These are phyloP conservation scores for Phialemonium atrogriseum DNA, from an alignment of 2,329 filamentous ascomycete genomes.

Conservation along the genomic window DNA sequence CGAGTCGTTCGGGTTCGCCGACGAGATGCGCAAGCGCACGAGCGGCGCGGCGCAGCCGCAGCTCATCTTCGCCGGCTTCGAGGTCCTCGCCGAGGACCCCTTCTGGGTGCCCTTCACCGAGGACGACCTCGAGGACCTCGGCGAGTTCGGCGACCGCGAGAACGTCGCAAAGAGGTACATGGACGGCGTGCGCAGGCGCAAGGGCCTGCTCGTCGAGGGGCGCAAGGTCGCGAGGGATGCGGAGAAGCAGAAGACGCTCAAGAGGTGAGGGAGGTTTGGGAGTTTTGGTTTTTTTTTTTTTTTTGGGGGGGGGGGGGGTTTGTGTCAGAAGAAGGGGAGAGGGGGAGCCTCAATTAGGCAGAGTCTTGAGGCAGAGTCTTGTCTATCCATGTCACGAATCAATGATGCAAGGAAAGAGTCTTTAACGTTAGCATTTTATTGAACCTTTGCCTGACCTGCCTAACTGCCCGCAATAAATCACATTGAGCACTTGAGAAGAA, in stretches of 20 bases:
- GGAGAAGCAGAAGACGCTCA: slow-evolving; percentile 77
- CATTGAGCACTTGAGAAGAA: no score
- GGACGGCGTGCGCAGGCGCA: slow-evolving; percentile 76
- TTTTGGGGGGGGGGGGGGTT: no score
- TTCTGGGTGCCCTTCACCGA: slow-evolving; percentile 98
- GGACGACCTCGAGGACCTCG: slow-evolving; percentile 91
- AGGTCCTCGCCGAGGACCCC: slow-evolving; percentile 89
- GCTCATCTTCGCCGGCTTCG: slow-evolving; percentile 86
- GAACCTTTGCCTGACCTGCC: no score
- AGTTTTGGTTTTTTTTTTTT: no score
- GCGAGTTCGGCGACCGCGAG: slow-evolving; percentile 86
- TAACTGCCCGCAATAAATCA: no score
- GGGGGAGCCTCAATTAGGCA: no score
- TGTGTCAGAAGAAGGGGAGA: no score
- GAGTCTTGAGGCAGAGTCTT: no score
- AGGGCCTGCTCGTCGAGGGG: slow-evolving; percentile 79
- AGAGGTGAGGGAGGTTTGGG: slow-evolving; percentile 33
- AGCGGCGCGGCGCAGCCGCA: slow-evolving; percentile 87
- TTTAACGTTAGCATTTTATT: no score
- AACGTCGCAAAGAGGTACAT: slow-evolving; percentile 96
- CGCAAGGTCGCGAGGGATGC: slow-evolving; percentile 73
- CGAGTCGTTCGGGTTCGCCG: slow-evolving; percentile 90
- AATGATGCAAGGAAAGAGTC: no score
- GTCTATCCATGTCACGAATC: no score
- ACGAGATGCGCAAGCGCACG: slow-evolving; percentile 93